Evolutionary conservation across 441 rosid genomes (phyloP), one percentile per base, ranked within the genome.

Genomic region (Adansonia madagascariensis): DNA sequence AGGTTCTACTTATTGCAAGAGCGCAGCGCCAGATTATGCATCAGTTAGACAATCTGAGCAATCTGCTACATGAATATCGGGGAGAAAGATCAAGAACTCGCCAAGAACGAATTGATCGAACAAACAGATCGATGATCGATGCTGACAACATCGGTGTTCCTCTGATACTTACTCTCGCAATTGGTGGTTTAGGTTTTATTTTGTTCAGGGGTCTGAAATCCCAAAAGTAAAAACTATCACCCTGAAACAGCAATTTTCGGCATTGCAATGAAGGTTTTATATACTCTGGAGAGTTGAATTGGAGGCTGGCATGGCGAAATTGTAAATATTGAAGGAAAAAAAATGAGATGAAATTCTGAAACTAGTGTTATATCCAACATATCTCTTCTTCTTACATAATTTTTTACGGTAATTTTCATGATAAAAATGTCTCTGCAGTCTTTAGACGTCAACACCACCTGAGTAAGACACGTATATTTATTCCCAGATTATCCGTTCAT

Each of bases 21-120:
- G 91, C 90, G 20, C 98, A 96, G 66, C 94, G 98, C 24, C 97
- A 96, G 85, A 85, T 94, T 52, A 88, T 91, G 88, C 98, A 87
- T 74, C 99, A 96, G 61, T 76, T 96, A 71, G 96, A 91, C 86
- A 92, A 84, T 73, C 84, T 96, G 75, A 89, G 93, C 85, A 92
- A 87, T 85, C 86, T 90, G 75, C 75, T 91, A 67, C 94, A 89
- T 14, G 97, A 91, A 78, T 84, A 81, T 75, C 56, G 79, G 79
- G 94, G 91, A 66, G 97, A 88, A 77, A 92, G 85, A 88, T 73
- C 90, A 77, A 92, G 85, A 88, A 71, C 90, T 57, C 89, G 87
- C 27, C 88, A 84, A 62, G 93, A 85, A 65, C 87, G 89, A 85
- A 55, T 75, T n/a, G 89, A 87, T 31, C 68, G 75, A 56, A 72